Evolutionary conservation across 164 flowering plant genomes (phyloP).

Genomic region (Vitis rupestris): DNA sequence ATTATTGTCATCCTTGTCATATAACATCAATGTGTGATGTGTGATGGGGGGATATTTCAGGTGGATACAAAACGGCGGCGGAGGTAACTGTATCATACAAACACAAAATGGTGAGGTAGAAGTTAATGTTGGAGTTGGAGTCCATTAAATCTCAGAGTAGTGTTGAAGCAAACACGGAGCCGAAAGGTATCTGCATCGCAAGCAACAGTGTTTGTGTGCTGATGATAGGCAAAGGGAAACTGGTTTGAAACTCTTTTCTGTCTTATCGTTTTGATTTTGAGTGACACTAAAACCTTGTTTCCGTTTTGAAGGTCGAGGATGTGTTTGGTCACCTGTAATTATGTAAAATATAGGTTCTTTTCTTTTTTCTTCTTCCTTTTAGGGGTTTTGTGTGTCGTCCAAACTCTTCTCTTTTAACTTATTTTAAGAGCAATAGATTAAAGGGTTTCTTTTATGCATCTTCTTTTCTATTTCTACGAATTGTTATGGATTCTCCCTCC

Average conservation of each 20-base stretch:
- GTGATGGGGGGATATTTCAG: conserved; percentile 29
- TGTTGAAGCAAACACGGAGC: conserved; percentile 21
- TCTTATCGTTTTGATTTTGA: conserved; percentile 2
- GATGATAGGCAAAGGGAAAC: conserved; percentile 6
- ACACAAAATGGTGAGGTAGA: neutral
- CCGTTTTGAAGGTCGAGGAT: conserved; percentile 9
- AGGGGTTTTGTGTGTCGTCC: conserved; percentile 2
- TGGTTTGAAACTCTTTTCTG: conserved; percentile 9
- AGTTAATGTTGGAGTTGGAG: neutral
- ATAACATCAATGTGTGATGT: too few relatives aligned
- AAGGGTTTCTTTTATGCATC: neutral
- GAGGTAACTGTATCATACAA: conserved; percentile 24
- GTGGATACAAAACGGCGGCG: conserved; percentile 61
- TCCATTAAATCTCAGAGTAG: conserved; percentile 7
- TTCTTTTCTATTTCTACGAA: too few relatives aligned
- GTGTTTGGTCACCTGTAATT: conserved; percentile 29
- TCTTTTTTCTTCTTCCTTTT: neutral
- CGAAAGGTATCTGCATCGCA: conserved; percentile 13
- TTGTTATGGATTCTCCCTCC: too few relatives aligned
- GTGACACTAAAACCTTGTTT: neutral
- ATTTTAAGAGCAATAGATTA: conserved; percentile 7
- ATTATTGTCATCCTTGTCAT: too few relatives aligned
- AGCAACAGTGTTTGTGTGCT: conserved; percentile 14
- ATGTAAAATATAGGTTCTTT: conserved; percentile 11
- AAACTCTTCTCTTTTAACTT: neutral